These are phyloP conservation scores for Fusarium metavorans DNA, from an alignment of 2,329 filamentous ascomycete species.

Conservation along the genomic window DNA sequence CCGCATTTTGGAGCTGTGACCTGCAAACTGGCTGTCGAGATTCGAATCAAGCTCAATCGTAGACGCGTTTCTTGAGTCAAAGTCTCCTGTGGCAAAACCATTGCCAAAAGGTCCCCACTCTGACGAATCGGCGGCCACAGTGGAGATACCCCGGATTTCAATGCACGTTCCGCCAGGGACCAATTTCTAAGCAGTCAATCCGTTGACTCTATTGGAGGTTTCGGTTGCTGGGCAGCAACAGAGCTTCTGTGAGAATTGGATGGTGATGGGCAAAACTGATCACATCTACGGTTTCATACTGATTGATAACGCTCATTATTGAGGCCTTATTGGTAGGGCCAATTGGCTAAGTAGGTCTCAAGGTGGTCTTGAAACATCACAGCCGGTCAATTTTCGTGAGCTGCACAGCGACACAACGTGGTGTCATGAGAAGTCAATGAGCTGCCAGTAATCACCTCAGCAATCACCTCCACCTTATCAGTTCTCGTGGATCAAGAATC, in stretches of 20 bases:
- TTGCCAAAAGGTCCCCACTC: conserved; percentile 24
- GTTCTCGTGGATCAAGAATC: background rate
- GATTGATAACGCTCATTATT: background rate
- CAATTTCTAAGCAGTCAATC: conserved; percentile 5
- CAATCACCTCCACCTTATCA: background rate
- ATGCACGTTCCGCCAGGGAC: background rate
- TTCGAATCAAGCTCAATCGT: background rate
- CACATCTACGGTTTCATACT: background rate
- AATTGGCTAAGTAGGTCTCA: background rate
- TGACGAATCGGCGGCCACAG: conserved; percentile 9
- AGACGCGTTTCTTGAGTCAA: conserved; percentile 21
- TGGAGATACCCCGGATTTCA: conserved; percentile 31
- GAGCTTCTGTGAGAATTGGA: background rate
- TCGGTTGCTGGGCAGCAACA: background rate
- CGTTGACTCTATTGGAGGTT: background rate
- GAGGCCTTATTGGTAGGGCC: background rate
- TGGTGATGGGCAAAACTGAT: background rate
- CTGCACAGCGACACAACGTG: background rate
- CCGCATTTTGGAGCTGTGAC: conserved; percentile 56
- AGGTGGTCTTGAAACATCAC: background rate
- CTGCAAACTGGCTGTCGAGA: background rate
- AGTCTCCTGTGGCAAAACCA: conserved; percentile 24
- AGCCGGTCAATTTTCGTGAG: background rate
- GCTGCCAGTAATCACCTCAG: background rate
- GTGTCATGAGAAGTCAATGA: background rate